These are phyloP conservation scores for Ustilago vetiveriae DNA, from an alignment of 1,284 basidiomycete species.

Conservation along the genomic window DNA sequence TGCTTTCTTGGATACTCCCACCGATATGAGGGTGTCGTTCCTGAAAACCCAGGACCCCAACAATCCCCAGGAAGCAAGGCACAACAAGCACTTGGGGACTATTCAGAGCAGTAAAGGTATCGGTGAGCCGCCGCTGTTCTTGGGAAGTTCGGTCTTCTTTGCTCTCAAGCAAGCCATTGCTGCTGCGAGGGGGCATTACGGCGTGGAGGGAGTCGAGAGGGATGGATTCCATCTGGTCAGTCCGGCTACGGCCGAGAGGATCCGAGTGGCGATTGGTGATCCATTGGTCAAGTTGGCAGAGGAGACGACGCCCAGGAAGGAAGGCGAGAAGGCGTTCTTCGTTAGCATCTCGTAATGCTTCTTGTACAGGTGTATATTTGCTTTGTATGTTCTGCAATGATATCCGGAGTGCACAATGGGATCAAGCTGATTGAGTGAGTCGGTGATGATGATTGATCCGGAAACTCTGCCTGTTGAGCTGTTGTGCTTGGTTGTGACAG, in stretches of 20 bases:
- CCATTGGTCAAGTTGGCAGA: conserved; percentile 46
- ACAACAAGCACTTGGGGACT: conserved; percentile 55
- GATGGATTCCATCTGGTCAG: conserved; percentile 55
- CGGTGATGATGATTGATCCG: too few relatives aligned
- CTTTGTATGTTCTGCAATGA: background rate
- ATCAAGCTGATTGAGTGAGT: background rate
- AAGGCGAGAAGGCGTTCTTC: conserved; percentile 65
- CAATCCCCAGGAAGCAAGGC: conserved; percentile 6
- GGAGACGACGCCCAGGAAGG: conserved; percentile 54
- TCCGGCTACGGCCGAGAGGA: conserved; percentile 67
- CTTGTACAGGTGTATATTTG: background rate
- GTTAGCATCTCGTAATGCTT: conserved; percentile 62
- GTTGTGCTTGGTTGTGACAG: too few relatives aligned
- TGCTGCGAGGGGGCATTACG: conserved; percentile 60
- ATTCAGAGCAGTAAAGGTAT: conserved; percentile 61
- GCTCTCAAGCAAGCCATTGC: conserved; percentile 66
- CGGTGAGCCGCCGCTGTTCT: conserved; percentile 67
- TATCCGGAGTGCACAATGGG: too few relatives aligned
- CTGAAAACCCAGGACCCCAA: conserved; percentile 56
- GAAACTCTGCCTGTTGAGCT: too few relatives aligned
- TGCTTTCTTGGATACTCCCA: conserved; percentile 66
- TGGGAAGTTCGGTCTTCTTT: conserved; percentile 64
- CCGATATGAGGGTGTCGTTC: conserved; percentile 65
- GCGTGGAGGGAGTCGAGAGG: conserved; percentile 7
- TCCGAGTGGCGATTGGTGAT: conserved; percentile 65